phyloP scores from a whole-genome alignment of 305 asterid species.

The Fraxinus platypoda region DNA sequence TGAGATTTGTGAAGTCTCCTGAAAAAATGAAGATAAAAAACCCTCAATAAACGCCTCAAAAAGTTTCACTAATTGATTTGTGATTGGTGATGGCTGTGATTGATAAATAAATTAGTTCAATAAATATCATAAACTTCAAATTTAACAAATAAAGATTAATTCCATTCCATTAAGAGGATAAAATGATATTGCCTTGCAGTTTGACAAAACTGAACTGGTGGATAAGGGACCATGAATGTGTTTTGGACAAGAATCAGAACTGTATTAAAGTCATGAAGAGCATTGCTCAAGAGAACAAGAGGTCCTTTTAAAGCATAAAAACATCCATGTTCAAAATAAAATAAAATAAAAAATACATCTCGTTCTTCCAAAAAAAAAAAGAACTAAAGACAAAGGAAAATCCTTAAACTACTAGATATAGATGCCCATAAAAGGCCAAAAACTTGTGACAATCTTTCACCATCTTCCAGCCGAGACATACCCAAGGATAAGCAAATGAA shows the following conservation, averaged over 20 bases:
- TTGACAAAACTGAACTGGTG: conserved; percentile 1
- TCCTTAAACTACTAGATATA: neutral
- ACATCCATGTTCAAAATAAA: neutral
- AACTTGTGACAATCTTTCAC: neutral
- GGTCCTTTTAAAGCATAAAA: neutral
- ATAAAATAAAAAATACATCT: neutral
- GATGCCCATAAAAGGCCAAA: neutral
- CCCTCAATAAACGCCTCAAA: conserved; percentile 17
- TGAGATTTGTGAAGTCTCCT: conserved; percentile 73
- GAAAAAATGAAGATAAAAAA: conserved; percentile 33
- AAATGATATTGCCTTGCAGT: conserved; percentile 4
- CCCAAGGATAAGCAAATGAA: neutral
- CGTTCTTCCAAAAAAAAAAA: neutral
- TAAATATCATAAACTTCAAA: conserved; percentile 1
- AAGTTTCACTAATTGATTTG: conserved; percentile 16
- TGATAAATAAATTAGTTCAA: neutral
- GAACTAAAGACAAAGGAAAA: neutral
- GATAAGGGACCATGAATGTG: neutral
- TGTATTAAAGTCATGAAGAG: neutral
- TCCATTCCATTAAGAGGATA: conserved; percentile 12
- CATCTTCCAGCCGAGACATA: neutral
- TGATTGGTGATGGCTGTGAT: neutral
- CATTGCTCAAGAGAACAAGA: neutral
- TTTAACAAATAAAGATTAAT: conserved; percentile 7
- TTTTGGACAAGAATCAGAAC: neutral